These are phyloP conservation scores for Ilyonectria sp. DNA, from an alignment of 2,329 filamentous ascomycete genomes.

Conservation along the genomic window DNA sequence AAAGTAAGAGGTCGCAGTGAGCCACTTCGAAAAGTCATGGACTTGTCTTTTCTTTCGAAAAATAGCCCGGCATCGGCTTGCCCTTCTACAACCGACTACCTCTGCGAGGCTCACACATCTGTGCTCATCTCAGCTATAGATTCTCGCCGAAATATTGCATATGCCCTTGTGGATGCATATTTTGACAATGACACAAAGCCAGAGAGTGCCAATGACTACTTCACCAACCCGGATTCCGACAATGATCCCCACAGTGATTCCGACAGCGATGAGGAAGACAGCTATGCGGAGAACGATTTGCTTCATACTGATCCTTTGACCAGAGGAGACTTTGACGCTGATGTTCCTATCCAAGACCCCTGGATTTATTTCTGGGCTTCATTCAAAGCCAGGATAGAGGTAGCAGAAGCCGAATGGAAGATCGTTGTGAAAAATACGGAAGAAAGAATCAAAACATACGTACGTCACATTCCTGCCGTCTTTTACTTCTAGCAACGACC, in stretches of 20 bases:
- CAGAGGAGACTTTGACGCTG: neutral
- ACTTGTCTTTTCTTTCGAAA: neutral
- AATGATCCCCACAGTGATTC: neutral
- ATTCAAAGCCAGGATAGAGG: neutral
- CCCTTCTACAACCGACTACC: neutral
- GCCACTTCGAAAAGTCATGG: neutral
- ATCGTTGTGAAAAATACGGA: neutral
- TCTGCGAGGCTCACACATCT: constrained; percentile 21
- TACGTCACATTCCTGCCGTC: neutral
- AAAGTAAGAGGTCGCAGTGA: neutral
- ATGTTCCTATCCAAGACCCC: neutral
- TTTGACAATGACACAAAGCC: neutral
- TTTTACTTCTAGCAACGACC: neutral
- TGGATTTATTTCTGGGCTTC: neutral
- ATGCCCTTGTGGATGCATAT: constrained; percentile 16
- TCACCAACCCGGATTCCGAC: neutral
- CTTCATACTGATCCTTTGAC: neutral
- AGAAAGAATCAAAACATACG: neutral
- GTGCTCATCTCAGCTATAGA: neutral
- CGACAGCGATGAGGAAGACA: neutral
- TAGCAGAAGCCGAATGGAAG: neutral
- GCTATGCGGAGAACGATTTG: neutral
- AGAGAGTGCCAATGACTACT: neutral
- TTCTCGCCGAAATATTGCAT: neutral
- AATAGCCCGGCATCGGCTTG: neutral